Evolutionary conservation across 331 rosid species (phyloP), one percentile per base, ranked within the genome.

Genomic region (Rhamnella rubrinervis): DNA sequence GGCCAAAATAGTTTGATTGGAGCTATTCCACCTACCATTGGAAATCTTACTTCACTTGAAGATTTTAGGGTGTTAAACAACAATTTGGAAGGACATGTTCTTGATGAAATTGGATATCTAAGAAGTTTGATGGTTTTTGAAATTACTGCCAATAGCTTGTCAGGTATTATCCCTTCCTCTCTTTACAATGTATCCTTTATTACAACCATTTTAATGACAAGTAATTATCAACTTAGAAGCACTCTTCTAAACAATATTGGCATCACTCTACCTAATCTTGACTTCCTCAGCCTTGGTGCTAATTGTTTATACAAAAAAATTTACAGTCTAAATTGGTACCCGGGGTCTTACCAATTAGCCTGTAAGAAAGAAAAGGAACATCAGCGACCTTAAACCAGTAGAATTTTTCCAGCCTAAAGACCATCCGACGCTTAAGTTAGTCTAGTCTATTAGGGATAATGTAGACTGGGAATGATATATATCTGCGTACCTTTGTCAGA

Each of bases 261-360:
- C 20, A 1, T 53, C n/a, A 7, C 4, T 10, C 25, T 53, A 17
- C 25, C 25, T 19, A 1, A 17, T 18, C 58, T 53, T 12, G 9
- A 1, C 1, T 0, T 0, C 0, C 41, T 72, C 14, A 3, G 2
- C 1, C 7, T 68, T 14, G 2, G 0, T 18, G 0, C 0, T 0
- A 76, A 23, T 23, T 23, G 23, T 23, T 23, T 23, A 23, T 23
- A 1, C 23, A 23, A 23, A 23, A 23, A 23, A n/a, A n/a, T 23
- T 23, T 23, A 23, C 23, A 23, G 23, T 23, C 23, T 0, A 23
- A 23, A 23, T 23, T 23, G 1, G 23, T 23, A 23, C 23, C 23
- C 23, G 1, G 0, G 23, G n/a, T 23, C 23, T 23, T 1, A 23
- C 23, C 1, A 1, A 23, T 23, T 23, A 23, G 23, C 1, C 23